Base-by-base conservation (phyloP, 202 grass and related monocot species). In the Schoenoplectus tabernaemontani region DNA sequence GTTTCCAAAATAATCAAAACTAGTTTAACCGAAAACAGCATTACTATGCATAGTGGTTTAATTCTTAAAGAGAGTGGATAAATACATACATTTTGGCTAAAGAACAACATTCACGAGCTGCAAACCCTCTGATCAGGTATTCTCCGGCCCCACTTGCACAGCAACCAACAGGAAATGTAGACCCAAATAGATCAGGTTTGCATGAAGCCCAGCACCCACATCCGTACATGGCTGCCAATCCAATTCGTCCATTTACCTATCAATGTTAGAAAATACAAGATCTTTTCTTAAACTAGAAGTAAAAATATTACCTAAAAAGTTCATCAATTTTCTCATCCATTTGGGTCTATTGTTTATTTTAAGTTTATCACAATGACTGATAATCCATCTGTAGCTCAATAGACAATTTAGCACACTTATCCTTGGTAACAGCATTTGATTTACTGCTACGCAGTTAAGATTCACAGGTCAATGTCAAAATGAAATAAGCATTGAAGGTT, bases 141-240 rank as follows among this genome's bases (percentile, higher is more conserved):
- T 97, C 93, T 9, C 93, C 93, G 36, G 87, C 91, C 82, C 93
- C 93, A 77, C 87, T 93, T 82, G 91, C 84, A 90, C 91, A 93
- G 57, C 93, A 91, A 56, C 77, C 89, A 82, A 93, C 82, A 46
- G 91, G 4, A 36, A 84, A 93, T 63, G 88, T 84, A 57, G 82
- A 61, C 15, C 88, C 90, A 86, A 90, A 93, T n/a, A 82, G 89
- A 69, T 88, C 93, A 20, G 48, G 28, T 89, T 87, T 91, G 50
- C 85, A 85, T 84, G 91, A 89, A 78, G 89, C 91, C 91, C 93
- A 97, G 84, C 93, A 97, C 48, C 93, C 93, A 64, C 89, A 91
- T 51, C 93, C 93, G 80, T 88, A 97, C 91, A 93, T 97, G 79
- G 93, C 91, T 77, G 93, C 91, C 78, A 97, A 88, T 59, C 93